phyloP scores from a whole-genome alignment of 1,284 basidiomycete genomes.

The Ceratobasidium sp. region DNA sequence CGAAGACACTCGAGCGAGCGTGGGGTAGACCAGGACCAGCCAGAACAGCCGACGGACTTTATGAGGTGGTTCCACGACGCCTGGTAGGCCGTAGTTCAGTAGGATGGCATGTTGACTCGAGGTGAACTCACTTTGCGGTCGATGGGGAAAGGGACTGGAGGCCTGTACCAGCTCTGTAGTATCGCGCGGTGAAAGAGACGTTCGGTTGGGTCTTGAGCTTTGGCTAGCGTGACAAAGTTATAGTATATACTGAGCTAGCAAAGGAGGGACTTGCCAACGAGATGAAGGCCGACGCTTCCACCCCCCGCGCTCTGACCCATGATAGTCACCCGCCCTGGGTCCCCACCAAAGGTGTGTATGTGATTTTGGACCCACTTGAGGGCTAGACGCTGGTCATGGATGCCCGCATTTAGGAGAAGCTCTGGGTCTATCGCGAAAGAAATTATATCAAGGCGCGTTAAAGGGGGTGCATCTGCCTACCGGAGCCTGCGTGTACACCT shows the following conservation, averaged over 20 bases:
- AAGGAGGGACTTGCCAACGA: conserved; percentile 11
- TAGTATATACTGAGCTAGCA: not conserved
- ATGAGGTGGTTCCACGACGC: conserved; percentile 34
- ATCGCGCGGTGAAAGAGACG: conserved; percentile 46
- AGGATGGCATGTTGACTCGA: not conserved
- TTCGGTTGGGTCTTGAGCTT: conserved; percentile 17
- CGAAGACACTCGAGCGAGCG: conserved; percentile 42
- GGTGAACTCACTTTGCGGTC: conserved; percentile 40
- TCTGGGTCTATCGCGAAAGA: conserved; percentile 22
- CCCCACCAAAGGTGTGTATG: conserved; percentile 53
- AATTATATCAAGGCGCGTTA: not conserved
- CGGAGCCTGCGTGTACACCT: conserved; percentile 53
- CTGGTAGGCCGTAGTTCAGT: conserved; percentile 1
- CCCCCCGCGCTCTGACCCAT: conserved; percentile 47
- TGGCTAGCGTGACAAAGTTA: not conserved
- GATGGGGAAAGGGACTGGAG: conserved; percentile 34
- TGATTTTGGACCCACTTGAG: conserved; percentile 53
- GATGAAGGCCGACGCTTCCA: conserved; percentile 43
- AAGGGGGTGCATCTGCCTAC: not conserved
- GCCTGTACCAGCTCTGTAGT: conserved; percentile 46
- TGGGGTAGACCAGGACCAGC: conserved; percentile 20
- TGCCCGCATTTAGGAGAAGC: conserved; percentile 63
- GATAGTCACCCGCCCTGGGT: conserved; percentile 49
- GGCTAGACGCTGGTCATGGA: conserved; percentile 65
- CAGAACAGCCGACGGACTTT: conserved; percentile 25